Conservation (phyloP, 495 filamentous ascomycete species). For the Penicillium salamii region DNA sequence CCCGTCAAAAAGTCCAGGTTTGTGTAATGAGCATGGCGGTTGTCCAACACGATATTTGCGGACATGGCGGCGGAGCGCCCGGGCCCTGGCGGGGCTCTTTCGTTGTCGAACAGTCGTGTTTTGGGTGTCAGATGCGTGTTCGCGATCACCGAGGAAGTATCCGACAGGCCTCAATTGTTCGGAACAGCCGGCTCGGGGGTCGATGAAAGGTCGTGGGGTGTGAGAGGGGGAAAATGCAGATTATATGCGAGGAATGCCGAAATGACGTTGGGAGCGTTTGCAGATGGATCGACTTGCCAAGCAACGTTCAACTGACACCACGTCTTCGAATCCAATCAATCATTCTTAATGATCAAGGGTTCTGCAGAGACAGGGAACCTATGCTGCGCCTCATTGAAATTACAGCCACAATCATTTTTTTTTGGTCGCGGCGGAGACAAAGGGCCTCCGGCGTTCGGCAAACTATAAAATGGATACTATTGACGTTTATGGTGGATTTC, state of each 20-base stretch:
- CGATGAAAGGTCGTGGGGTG: not conserved
- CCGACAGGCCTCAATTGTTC: not conserved
- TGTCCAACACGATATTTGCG: slow-evolving; percentile 73
- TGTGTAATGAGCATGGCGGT: slow-evolving; percentile 73
- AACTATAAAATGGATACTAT: too few species aligned
- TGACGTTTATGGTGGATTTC: too few species aligned
- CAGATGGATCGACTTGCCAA: slow-evolving; percentile 19
- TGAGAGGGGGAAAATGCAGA: slow-evolving; percentile 10
- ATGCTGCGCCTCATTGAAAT: slow-evolving; percentile 10
- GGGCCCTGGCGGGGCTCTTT: slow-evolving; percentile 12
- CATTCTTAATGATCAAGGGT: not conserved
- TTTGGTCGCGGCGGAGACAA: not conserved
- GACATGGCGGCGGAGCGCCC: slow-evolving; percentile 58
- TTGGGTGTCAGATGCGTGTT: not conserved
- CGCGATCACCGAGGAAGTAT: not conserved
- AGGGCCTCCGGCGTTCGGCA: not conserved
- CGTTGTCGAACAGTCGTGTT: not conserved
- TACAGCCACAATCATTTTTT: slow-evolving; percentile 6
- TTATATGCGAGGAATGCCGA: slow-evolving; percentile 15
- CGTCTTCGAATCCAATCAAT: too few species aligned
- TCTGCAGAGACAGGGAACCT: not conserved
- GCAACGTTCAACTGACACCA: slow-evolving; percentile 1
- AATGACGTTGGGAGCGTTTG: slow-evolving; percentile 23
- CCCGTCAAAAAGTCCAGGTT: slow-evolving; percentile 82
- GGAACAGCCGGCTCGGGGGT: not conserved